These are phyloP conservation scores for Hemerocallis citrina DNA, from an alignment of 106 monocot species.

Conservation along the genomic window DNA sequence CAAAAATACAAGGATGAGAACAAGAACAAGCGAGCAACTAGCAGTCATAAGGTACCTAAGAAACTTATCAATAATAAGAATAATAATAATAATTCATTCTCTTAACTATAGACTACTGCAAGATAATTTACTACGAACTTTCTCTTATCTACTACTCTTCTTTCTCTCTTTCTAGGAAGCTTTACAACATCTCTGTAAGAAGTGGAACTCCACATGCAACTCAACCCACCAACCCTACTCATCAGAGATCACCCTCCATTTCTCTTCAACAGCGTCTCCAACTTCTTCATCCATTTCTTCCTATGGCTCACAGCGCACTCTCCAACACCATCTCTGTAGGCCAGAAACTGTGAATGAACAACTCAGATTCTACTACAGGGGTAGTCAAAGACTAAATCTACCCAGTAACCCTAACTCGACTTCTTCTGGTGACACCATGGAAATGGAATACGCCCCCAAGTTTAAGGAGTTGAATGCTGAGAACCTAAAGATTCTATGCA, in stretches of 20 bases:
- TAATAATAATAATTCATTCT: no score
- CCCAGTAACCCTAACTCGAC: slow-evolving; percentile 27
- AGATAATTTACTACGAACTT: not conserved
- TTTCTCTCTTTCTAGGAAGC: slow-evolving; percentile 7
- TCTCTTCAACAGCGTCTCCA: slow-evolving; percentile 30
- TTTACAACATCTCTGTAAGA: slow-evolving; percentile 22
- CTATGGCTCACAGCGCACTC: slow-evolving; percentile 7
- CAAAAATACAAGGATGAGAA: slow-evolving; percentile 43
- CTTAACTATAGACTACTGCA: no score
- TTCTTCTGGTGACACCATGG: slow-evolving; percentile 41
- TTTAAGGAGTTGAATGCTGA: slow-evolving; percentile 87
- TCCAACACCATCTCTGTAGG: slow-evolving; percentile 8
- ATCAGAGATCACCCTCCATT: slow-evolving; percentile 24
- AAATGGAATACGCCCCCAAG: slow-evolving; percentile 21
- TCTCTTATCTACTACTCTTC: not conserved
- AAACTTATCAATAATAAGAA: not conserved
- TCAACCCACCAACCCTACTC: slow-evolving; percentile 20
- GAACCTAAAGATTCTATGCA: slow-evolving; percentile 69
- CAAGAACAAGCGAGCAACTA: slow-evolving; percentile 11
- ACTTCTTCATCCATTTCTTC: slow-evolving; percentile 33
- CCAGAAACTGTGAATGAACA: not conserved
- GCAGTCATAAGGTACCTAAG: slow-evolving; percentile 22
- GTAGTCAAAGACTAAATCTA: no score
- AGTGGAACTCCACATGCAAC: slow-evolving; percentile 34
- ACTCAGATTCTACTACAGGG: not conserved